Evolutionary conservation across 140 eudicot genomes (phyloP), one percentile per base, ranked within the genome.

Genomic region (Cichorium intybus): DNA sequence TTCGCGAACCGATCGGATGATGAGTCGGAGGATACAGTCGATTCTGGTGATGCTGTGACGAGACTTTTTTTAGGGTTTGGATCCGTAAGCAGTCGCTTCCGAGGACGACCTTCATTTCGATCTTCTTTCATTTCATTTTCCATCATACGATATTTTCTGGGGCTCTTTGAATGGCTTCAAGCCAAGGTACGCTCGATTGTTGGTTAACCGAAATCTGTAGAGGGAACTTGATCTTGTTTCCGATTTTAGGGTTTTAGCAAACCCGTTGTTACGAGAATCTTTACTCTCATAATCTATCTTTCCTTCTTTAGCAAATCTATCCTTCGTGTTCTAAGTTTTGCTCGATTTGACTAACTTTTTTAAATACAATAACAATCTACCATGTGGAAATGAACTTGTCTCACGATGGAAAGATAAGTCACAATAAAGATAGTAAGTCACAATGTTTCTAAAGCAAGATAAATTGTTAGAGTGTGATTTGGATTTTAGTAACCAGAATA

Each of bases 11-110:
- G 80, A 65, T 68, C 77, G 5, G 72, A 56, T 6, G 75, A 79
- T 11, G 71, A 78, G 34, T 73, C 75, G 33, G 78, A 79, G 7
- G 88, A 85, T 11, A 71, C 52, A 7, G 78, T 70, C 5, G 80
- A 79, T 61, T 72, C 80, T 54, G 83, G 68, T 1, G 80, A 75
- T 16, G 35, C 62, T 10, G 77, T 33, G 73, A 51, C 9, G 37
- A 69, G 23, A 47, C 16, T 26, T 21, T 54, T 33, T 31, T 72
- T 79, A 34, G 76, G 77, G 17, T 73, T 80, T 16, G 60, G 27
- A 54, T 80, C 60, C 17, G 78, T 34, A 22, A 80, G 74, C 11
- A 73, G 78, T 22, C 78, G 82, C 71, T 75, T 78, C 53, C 74
- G 75, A 21, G 66, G 75, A 33, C 64, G 69, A 43, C 54, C 47